A percentile compares a stretch with the other conserved stretches of the same genome.
Conservation (phyloP, 129 eudicot genomes). For the Heracleum sosnowskyi region DNA sequence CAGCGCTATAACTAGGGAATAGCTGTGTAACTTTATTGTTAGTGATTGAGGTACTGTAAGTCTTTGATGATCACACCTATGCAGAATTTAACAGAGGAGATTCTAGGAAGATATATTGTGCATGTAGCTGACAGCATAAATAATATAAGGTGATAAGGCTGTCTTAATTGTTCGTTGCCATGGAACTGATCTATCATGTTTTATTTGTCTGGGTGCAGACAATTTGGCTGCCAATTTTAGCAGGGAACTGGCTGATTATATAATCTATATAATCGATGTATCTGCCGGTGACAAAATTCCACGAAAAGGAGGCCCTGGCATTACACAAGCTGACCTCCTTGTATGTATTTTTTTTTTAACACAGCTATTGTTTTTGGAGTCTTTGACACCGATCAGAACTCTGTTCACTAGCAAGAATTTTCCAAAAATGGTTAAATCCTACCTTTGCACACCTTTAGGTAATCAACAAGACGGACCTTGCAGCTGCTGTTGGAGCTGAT, state of each 20-base stretch:
- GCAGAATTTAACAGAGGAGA: background rate
- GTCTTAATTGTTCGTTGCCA: background rate
- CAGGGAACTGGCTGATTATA: slow-evolving; percentile 93
- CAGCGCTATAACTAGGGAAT: background rate
- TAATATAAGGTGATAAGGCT: background rate
- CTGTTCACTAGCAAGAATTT: background rate
- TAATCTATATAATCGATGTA: slow-evolving; percentile 90
- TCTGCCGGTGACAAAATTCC: slow-evolving; percentile 98
- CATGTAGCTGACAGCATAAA: background rate
- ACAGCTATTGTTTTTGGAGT: background rate
- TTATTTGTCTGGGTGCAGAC: slow-evolving; percentile 47
- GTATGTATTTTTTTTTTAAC: slow-evolving; percentile 25
- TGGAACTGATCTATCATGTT: background rate
- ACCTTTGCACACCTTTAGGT: slow-evolving; percentile 36
- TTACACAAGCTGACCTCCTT: slow-evolving; percentile 98
- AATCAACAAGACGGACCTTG: slow-evolving; percentile 93
- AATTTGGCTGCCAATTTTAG: slow-evolving; percentile 97
- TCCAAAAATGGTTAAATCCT: background rate
- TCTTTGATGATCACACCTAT: background rate
- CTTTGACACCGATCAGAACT: background rate
- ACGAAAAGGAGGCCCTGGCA: slow-evolving; percentile 97
- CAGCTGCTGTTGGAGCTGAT: slow-evolving; percentile 95
- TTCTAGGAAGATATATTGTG: background rate
- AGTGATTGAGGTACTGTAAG: background rate
- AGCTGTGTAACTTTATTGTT: background rate